Evolutionary conservation across 306 rosid species (phyloP), one percentile per base, ranked within the genome.

Genomic region (Corylus americana): DNA sequence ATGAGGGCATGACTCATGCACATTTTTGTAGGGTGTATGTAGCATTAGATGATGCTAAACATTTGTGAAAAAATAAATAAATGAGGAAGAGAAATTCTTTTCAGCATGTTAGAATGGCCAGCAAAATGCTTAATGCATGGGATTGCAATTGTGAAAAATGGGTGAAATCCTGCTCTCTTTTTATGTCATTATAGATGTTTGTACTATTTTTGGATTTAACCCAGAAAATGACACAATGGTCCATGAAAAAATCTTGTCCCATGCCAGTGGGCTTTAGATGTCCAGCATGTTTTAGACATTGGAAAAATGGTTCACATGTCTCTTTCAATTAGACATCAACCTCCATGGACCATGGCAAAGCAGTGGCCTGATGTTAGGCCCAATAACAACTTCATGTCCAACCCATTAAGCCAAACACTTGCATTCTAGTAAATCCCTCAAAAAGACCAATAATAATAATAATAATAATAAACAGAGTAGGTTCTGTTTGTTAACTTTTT

Each of bases 1-100:
- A 11, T 39, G 39, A 53, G 69, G 69, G 74, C 81, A 76, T 18
- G 71, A 51, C 84, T 76, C 59, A 27, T 71, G 81, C 74, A 20
- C 66, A 48, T 67, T 69, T 63, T 67, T 74, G 75, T 67, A 66
- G 67, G 55, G 55, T 67, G 4, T 13, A 3, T 11, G 18, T 37
- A 27, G 16, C 37, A 61, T 27, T 5, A 58, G 31, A 20, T 64
- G 73, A 64, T 48, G 50, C 14, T 63, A 29, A 49, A 63, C 39
- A 51, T 68, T 11, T n/a, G 37, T 8, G 20, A 25, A 39, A 20
- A 25, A 49, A 49, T 49, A 71, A 71, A 51, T 12, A 7, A 71
- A 37, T 18, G 10, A 35, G 53, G 77, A 69, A 10, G 11, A 64
- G 37, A 75, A 55, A 69, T 42, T 55, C 20, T 59, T 22, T 67